Evolutionary conservation across 768 basidiomycete species (phyloP).

Genomic region (Boletus huronensis): DNA sequence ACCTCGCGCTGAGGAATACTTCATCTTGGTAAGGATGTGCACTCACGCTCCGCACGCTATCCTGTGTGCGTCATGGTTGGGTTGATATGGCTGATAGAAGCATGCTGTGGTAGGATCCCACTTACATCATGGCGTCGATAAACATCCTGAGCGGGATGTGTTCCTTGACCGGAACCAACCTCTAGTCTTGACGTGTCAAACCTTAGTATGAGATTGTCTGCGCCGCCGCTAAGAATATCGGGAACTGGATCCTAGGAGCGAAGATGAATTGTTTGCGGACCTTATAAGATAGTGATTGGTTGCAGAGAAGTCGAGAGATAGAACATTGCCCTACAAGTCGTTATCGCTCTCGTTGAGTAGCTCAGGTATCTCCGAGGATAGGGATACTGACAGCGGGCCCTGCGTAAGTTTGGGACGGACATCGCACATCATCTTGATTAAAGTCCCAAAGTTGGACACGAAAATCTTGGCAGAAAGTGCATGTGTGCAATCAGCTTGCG

Average conservation of each 20-base stretch:
- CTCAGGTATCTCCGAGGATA: conserved; percentile 28
- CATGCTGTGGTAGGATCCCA: conserved; percentile 1
- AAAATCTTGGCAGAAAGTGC: conserved; percentile 41
- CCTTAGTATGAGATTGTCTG: conserved; percentile 48
- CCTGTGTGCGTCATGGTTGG: conserved; percentile 39
- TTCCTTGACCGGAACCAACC: conserved; percentile 4
- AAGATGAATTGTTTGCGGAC: conserved; percentile 41
- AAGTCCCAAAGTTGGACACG: conserved; percentile 64
- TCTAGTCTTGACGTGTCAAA: conserved; percentile 48
- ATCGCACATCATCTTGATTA: conserved; percentile 50
- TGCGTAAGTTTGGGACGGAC: conserved; percentile 39
- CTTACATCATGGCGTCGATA: conserved; percentile 35
- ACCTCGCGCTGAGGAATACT: conserved; percentile 69
- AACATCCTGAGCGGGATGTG: conserved; percentile 19
- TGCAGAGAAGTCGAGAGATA: conserved; percentile 68
- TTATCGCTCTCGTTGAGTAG: conserved; percentile 14
- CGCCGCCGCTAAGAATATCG: conserved; percentile 46
- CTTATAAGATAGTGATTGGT: conserved; percentile 60
- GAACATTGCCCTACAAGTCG: conserved; percentile 57
- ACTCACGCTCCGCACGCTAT: conserved; percentile 59
- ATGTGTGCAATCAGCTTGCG: conserved; percentile 11
- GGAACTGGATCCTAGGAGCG: conserved; percentile 4
- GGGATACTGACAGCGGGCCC: conserved; percentile 40
- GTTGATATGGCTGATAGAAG: conserved; percentile 21
- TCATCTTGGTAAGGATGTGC: conserved; percentile 69